phyloP scores from a whole-genome alignment of 1,284 basidiomycete species.

The Fomitopsis betulina region DNA sequence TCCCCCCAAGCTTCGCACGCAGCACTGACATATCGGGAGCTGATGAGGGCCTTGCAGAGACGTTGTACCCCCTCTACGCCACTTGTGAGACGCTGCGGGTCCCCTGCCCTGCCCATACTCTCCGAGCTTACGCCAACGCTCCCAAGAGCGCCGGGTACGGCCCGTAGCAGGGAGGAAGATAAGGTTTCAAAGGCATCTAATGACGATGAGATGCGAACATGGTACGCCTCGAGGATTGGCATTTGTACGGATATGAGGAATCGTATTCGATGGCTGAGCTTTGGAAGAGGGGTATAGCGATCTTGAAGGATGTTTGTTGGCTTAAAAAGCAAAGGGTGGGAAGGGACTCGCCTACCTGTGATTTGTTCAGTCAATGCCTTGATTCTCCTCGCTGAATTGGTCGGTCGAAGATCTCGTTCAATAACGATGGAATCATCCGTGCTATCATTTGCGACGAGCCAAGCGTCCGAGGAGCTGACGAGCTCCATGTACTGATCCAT shows the following conservation, averaged over 20 bases:
- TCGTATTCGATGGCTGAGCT: constrained; percentile 69
- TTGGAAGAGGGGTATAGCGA: constrained; percentile 85
- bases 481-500: constrained; percentile 81
- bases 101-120: constrained; percentile 31
- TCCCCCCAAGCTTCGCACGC: constrained; percentile 82
- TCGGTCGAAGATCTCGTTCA: constrained; percentile 53
- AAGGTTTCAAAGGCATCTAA: constrained; percentile 92
- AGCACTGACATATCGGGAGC: constrained; percentile 64
- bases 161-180: constrained; percentile 82
- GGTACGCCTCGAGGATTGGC: constrained; percentile 78
- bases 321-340: neutral
- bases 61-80: constrained; percentile 79
- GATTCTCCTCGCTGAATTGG: constrained; percentile 76
- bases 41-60: constrained; percentile 79
- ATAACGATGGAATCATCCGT: constrained; percentile 32
- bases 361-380: constrained; percentile 86
- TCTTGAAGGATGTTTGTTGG: constrained; percentile 40
- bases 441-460: constrained; percentile 78
- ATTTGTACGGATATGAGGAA: constrained; percentile 87
- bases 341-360: constrained; percentile 50
- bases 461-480: constrained; percentile 79
- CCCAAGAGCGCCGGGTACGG: constrained; percentile 84
- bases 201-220: constrained; percentile 73
- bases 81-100: constrained; percentile 60
- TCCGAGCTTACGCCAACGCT: constrained; percentile 35